These are phyloP conservation scores for Phytophthora pinifolia DNA, from an alignment of 352 stramenopile species.

Conservation along the genomic window DNA sequence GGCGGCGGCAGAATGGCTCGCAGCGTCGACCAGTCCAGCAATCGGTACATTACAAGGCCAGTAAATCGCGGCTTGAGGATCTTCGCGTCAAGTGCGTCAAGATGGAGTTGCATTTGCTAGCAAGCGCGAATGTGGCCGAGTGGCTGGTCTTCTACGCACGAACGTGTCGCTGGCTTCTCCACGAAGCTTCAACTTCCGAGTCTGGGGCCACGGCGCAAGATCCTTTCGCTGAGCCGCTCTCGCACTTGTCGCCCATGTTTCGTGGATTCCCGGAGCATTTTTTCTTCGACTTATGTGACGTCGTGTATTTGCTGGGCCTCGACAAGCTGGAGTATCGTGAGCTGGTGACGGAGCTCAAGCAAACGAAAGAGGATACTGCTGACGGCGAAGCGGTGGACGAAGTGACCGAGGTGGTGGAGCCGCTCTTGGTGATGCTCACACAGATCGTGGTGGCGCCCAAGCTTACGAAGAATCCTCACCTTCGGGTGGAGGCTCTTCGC, in stretches of 20 bases:
- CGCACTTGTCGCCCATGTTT: constrained; percentile 48
- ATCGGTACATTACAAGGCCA: constrained; percentile 61
- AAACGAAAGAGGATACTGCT: constrained; percentile 2
- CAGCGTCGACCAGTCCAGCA: constrained; percentile 36
- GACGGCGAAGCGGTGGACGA: constrained; percentile 17
- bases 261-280: constrained; percentile 69
- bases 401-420: constrained; percentile 45
- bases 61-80: constrained; percentile 53
- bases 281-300: constrained; percentile 73
- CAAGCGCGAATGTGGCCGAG: constrained; percentile 47
- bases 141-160: constrained; percentile 63
- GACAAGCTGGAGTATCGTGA: constrained; percentile 40
- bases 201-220: constrained; percentile 30
- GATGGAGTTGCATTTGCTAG: constrained; percentile 60
- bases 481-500: constrained; percentile 64
- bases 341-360: constrained; percentile 26
- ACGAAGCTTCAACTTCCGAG: constrained; percentile 15
- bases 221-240: constrained; percentile 42
- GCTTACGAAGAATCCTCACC: constrained; percentile 70
- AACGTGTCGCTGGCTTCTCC: constrained; percentile 58
- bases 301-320: constrained; percentile 54
- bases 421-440: constrained; percentile 61
- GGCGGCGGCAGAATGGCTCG: constrained; percentile 13
- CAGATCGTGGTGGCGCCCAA: constrained; percentile 53
- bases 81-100: constrained; percentile 48